These are phyloP conservation scores for Eimeria falciformis DNA, from an alignment of 169 alveolate genomes.

Conservation along the genomic window DNA sequence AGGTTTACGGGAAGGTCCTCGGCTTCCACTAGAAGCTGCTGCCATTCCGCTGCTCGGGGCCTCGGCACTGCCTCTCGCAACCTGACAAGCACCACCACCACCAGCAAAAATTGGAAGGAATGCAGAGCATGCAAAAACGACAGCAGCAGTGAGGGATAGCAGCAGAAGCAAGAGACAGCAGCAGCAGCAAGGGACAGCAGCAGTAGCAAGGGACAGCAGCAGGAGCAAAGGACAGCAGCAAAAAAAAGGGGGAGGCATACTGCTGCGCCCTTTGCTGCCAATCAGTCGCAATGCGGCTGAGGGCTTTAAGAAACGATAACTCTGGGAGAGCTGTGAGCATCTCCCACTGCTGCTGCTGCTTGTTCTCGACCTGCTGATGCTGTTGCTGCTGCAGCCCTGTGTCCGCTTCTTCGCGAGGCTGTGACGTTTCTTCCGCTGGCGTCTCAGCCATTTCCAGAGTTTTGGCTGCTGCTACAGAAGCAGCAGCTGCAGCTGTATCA, in stretches of 20 bases:
- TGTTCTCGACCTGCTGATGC: conserved; percentile 28
- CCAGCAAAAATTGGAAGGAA: conserved; percentile 27
- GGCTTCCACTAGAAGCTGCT: conserved; percentile 70
- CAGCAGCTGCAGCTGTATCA: conserved; percentile 13
- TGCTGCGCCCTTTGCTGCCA: conserved; percentile 65
- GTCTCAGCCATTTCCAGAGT: not conserved
- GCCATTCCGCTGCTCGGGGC: conserved; percentile 74
- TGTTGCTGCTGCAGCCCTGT: conserved; percentile 47
- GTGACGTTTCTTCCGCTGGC: not conserved
- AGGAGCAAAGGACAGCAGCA: conserved; percentile 21
- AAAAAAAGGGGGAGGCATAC: not conserved
- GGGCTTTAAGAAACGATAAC: conserved; percentile 71
- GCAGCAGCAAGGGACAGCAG: conserved; percentile 17
- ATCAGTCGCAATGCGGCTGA: conserved; percentile 63
- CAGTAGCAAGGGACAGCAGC: conserved; percentile 37
- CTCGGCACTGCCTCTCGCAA: conserved; percentile 67
- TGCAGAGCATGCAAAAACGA: not conserved
- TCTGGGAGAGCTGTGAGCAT: conserved; percentile 67
- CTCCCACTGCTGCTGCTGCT: conserved; percentile 61
- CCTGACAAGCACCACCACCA: conserved; percentile 52
- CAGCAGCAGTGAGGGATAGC: not conserved
- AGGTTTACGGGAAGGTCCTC: conserved; percentile 77
- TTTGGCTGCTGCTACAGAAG: not conserved
- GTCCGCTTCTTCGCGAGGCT: not conserved
- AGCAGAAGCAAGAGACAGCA: not conserved